Base-by-base conservation (phyloP, 768 basidiomycete genomes). In the Suillus alpinus region DNA sequence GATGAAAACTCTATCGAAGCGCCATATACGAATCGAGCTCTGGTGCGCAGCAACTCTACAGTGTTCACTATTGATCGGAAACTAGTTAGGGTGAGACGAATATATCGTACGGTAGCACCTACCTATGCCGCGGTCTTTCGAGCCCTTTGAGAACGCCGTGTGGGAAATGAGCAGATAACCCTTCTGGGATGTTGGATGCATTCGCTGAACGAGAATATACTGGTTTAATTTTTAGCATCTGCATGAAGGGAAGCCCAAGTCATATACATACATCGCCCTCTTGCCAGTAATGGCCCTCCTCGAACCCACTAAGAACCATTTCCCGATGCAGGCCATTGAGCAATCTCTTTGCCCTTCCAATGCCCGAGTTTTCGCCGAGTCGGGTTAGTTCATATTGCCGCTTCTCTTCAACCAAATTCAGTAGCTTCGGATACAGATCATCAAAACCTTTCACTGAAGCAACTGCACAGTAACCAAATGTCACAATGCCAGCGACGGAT, bases 371-470 rank as follows among this genome's bases (percentile, higher is more conserved):
- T 66, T 86, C 75, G 55, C 79, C 77, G 10, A 87, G 72, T 2
- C 81, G 82, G 0, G 85, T 86, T 14, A 91, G 66, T 65, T 92
- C 88, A 68, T 99, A 99, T 64, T 73, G 72, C 63, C 94, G 81
- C 68, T 84, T 87, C 72, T 99, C 97, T 14, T 77, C 79, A 10
- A 98, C 97, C 53, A 99, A 79, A 70, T 97, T 85, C 39, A 99
- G 75, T n/a, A 96, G 75, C 71, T 94, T 96, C 3, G 96, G 96
- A 70, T 98, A 98, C 23, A 99, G 75, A 66, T 99, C 97, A 67
- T 99, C 97, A 69, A 96, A 97, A 20, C 96, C 97, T 74, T 98
- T 97, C 66, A 95, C 94, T 16, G 92, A 95, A 2, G 95, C 97
- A 59, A 92, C 84, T 4, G 91, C 97, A 26, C 86, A 91, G 67